phyloP scores from a whole-genome alignment of 768 basidiomycete genomes.

The Trichaptum fuscoviolaceum region DNA sequence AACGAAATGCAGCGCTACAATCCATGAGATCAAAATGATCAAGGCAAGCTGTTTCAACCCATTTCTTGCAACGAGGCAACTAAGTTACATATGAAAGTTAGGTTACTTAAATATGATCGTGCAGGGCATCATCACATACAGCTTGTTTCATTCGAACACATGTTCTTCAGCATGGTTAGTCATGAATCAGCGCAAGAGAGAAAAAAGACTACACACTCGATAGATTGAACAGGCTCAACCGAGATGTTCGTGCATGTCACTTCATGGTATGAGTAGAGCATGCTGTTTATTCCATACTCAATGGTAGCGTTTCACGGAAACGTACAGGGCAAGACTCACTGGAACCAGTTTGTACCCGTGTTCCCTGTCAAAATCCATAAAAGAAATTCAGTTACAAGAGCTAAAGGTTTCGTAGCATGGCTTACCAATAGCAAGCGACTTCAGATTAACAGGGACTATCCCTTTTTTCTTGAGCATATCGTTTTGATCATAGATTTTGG shows the following conservation, averaged over 20 bases:
- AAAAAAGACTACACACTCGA: conserved; percentile 29
- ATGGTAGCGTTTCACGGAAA: conserved; percentile 40
- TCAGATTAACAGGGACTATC: conserved; percentile 43
- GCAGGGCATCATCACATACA: conserved; percentile 22
- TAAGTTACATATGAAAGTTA: neutral
- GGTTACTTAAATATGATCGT: neutral
- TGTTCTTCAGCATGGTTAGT: conserved; percentile 17
- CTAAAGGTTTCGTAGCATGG: neutral
- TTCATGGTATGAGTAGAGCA: conserved; percentile 39
- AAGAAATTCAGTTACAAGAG: neutral
- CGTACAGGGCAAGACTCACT: neutral
- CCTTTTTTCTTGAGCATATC: conserved; percentile 35
- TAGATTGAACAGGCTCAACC: conserved; percentile 40
- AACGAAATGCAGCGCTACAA: conserved; percentile 27
- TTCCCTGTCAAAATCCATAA: neutral
- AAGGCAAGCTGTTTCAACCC: conserved; percentile 25
- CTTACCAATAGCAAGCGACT: conserved; percentile 46
- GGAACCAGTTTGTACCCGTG: neutral
- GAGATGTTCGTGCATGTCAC: conserved; percentile 52
- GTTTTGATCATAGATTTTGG: conserved; percentile 46
- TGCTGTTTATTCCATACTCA: conserved; percentile 29
- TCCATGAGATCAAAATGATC: conserved; percentile 26
- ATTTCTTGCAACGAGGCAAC: conserved; percentile 31
- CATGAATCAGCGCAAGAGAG: conserved; percentile 7
- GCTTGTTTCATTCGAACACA: conserved; percentile 41